Base-by-base conservation (phyloP, 2,329 filamentous ascomycete genomes). In the Phyllosticta citrichinensis region DNA sequence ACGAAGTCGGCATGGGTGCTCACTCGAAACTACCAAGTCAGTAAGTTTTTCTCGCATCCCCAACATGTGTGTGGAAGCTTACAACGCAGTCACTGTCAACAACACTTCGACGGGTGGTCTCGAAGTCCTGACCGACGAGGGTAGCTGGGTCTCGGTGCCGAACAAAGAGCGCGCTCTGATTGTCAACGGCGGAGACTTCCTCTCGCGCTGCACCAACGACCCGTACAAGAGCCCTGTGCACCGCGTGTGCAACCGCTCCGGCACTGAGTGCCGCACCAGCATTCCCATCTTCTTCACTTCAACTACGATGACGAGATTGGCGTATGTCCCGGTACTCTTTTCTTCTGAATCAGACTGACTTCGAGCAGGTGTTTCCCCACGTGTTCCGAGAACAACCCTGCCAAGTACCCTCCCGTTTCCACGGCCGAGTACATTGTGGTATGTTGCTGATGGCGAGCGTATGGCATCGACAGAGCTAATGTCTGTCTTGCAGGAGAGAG, bases 211-310 rank as follows among this genome's bases (percentile, higher is more conserved):
- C 24, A 77, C 75, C 51, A 81, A 82, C 66, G 77, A 81, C 65
- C 74, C 69, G 17, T 80, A 80, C 65, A 79, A 75, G 63, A 79
- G 75, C 5, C 81, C 79, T 0, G 76, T 82, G 19, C 81, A 83
- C 66, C 71, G 80, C 12, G 56, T 58, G 56, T 58, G 52, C 19
- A 58, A 53, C 51, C 17, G 56, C 24, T 33, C 50, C 9, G 71
- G 72, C 0, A 77, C 14, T 22, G 52, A 78, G 57, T 40, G 33
- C 33, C 71, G 80, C 12, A 78, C 80, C 52, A 81, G 77, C 0
- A 80, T 83, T 78, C 80, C 81, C 0, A 83, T 83, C 66, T 83
- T 84, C 69, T 79, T 83, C 17, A 40, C 10, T 17, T 14, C 11
- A 14, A 40, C 33, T 40, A 17, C 33, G 33, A 40, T 4, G 30